A percentile compares a stretch with the other conserved stretches of the same genome.
Evolutionary conservation across 1,284 basidiomycete species (phyloP).

Genomic region (Mycena sp.): DNA sequence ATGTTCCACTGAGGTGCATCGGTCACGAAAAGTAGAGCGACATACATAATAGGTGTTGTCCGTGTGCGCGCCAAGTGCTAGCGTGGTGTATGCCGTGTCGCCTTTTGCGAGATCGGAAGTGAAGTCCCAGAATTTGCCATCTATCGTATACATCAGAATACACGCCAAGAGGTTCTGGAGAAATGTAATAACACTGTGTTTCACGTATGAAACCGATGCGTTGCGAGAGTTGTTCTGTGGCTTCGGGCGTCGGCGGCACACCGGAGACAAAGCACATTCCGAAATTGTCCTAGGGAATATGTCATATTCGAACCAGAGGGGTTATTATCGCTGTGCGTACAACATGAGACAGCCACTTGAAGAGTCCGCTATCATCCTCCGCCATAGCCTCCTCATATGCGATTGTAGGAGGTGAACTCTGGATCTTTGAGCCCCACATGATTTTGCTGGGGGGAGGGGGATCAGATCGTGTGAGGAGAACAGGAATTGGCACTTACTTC

Average conservation of each 20-base stretch:
- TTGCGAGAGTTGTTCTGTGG: slow-evolving; percentile 82
- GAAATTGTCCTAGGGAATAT: slow-evolving; percentile 71
- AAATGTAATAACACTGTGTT: slow-evolving; percentile 78
- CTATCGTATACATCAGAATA: slow-evolving; percentile 48
- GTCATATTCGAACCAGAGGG: slow-evolving; percentile 13
- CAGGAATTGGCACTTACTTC: slow-evolving; percentile 51
- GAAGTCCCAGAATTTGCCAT: slow-evolving; percentile 97
- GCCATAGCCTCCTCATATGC: slow-evolving; percentile 82
- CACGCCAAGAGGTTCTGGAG: slow-evolving; percentile 16
- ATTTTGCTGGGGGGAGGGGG: slow-evolving; percentile 61
- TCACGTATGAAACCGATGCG: slow-evolving; percentile 92
- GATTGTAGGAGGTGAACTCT: slow-evolving; percentile 80
- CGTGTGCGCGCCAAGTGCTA: slow-evolving; percentile 91
- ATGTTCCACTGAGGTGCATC: background rate
- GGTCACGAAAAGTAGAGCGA: slow-evolving; percentile 22
- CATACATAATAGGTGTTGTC: slow-evolving; percentile 94
- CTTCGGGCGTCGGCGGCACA: slow-evolving; percentile 84
- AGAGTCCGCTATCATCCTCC: slow-evolving; percentile 71
- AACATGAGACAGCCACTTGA: slow-evolving; percentile 85
- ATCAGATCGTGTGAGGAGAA: slow-evolving; percentile 1
- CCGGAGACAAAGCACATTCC: slow-evolving; percentile 92
- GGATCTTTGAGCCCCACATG: slow-evolving; percentile 86
- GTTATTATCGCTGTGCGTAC: slow-evolving; percentile 54
- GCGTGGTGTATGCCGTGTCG: slow-evolving; percentile 91
- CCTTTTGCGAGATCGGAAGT: slow-evolving; percentile 92